These are phyloP conservation scores for Cutaneotrichosporon daszewskae DNA, from an alignment of 1,284 basidiomycete species.

Conservation along the genomic window DNA sequence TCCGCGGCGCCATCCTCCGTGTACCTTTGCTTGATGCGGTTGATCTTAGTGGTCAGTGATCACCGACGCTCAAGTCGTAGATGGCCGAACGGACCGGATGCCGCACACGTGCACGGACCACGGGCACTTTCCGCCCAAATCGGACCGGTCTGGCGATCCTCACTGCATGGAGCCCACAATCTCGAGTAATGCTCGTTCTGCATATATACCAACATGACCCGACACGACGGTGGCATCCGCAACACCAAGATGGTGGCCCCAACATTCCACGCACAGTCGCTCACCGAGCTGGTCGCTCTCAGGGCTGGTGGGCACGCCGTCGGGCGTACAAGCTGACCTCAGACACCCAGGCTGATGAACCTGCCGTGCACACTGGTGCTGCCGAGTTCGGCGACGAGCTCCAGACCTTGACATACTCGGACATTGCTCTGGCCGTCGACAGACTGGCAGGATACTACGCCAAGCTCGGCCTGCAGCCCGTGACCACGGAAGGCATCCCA, in stretches of 20 bases:
- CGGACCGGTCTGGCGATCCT: too few species aligned
- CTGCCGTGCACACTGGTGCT: slow-evolving; percentile 42
- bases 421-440: slow-evolving; percentile 48
- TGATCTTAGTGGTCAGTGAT: too few species aligned
- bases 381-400: slow-evolving; percentile 42
- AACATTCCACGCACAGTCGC: slow-evolving; percentile 32
- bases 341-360: slow-evolving; percentile 18
- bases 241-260: slow-evolving; percentile 29
- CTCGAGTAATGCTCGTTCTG: too few species aligned
- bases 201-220: too few species aligned
- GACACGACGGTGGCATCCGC: neutral
- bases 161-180: too few species aligned
- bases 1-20: too few species aligned
- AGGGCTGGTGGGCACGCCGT: slow-evolving; percentile 29
- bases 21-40: too few species aligned
- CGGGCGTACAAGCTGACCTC: neutral
- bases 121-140: too few species aligned
- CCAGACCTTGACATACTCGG: slow-evolving; percentile 42
- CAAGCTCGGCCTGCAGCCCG: slow-evolving; percentile 20
- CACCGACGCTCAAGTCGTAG: too few species aligned
- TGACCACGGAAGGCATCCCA: slow-evolving; percentile 18
- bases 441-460: slow-evolving; percentile 50
- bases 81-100: too few species aligned
- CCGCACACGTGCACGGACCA: too few species aligned
- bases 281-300: slow-evolving; percentile 40